Evolutionary conservation across 148 eudicot species (phyloP).

Genomic region (Polygonum maritimum): DNA sequence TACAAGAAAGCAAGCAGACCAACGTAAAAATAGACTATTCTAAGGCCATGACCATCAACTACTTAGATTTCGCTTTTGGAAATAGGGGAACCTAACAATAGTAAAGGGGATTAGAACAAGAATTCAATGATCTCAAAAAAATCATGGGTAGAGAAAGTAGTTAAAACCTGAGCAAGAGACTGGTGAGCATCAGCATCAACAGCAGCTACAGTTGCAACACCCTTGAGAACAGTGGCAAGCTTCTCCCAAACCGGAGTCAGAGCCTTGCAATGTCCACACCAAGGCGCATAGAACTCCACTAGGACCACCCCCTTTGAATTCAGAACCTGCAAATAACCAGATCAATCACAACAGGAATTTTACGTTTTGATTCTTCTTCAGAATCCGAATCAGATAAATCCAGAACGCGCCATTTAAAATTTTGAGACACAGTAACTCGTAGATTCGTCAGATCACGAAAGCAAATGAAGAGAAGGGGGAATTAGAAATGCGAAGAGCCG

Average conservation of each 20-base stretch:
- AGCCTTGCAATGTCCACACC: conserved; percentile 97
- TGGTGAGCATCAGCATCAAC: conserved; percentile 96
- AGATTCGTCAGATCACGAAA: conserved; percentile 8
- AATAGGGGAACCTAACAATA: neutral
- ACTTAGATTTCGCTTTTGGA: neutral
- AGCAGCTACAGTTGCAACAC: conserved; percentile 90
- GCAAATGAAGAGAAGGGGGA: neutral
- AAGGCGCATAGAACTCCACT: conserved; percentile 93
- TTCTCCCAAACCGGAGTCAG: conserved; percentile 92
- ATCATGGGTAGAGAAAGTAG: neutral
- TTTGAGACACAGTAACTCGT: neutral
- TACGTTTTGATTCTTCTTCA: neutral
- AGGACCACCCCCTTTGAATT: conserved; percentile 76
- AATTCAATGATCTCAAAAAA: neutral
- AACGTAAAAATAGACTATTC: neutral
- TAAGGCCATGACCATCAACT: neutral
- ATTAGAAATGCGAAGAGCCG: neutral
- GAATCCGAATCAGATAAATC: neutral
- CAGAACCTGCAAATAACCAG: conserved; percentile 42
- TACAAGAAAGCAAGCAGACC: neutral
- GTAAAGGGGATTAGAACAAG: neutral
- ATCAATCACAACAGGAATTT: conserved; percentile 5
- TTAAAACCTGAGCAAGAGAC: conserved; percentile 75
- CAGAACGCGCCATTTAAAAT: neutral
- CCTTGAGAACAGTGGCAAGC: conserved; percentile 76